Evolutionary conservation across 768 basidiomycete genomes (phyloP), one percentile per base, ranked within the genome.

Genomic region (Auriscalpium orientale): DNA sequence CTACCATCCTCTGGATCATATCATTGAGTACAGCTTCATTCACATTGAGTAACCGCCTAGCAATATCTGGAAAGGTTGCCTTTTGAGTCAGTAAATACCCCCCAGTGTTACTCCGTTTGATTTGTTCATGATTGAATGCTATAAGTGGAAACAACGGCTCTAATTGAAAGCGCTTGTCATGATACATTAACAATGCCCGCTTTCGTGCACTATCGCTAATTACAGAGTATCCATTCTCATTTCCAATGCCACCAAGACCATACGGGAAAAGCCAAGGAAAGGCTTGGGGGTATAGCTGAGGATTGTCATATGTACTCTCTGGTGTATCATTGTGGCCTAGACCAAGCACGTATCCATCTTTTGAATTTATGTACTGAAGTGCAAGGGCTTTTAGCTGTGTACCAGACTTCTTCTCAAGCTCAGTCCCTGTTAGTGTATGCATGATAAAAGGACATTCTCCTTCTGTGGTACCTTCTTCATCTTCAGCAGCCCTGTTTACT

Each of bases 211-310:
- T 46, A 15, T 66, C 62, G 3, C 67, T 67, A 0, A 72, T 49
- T 36, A 49, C 38, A 34, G 48, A 22, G 11, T 10, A 18, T 36
- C 49, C 7, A 8, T 34, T 36, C 9, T 46, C 20, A 61, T 65
- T 55, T 8, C 70, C 71, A 12, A 75, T 64, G 0, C 71, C 72
- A 7, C 73, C 75, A 10, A 60, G 20, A 0, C 75, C 72, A 63
- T 75, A 76, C 0, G 73, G 74, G 58, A 72, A 77, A 1, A 75
- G 55, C 72, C 74, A 76, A 0, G 73, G 73, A 62, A 72, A 74
- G 70, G 71, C 71, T 16, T 66, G 60, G 1, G 75, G 71, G 59
- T 71, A 75, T 1, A 72, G 52, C 4, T 62, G 53, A 4, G 68
- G 66, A 58, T 76, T 74, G 16, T 71, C 52, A 38, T 66, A 75